phyloP scores from a whole-genome alignment of 2,329 filamentous ascomycete species.

The Neonectria hederae region DNA sequence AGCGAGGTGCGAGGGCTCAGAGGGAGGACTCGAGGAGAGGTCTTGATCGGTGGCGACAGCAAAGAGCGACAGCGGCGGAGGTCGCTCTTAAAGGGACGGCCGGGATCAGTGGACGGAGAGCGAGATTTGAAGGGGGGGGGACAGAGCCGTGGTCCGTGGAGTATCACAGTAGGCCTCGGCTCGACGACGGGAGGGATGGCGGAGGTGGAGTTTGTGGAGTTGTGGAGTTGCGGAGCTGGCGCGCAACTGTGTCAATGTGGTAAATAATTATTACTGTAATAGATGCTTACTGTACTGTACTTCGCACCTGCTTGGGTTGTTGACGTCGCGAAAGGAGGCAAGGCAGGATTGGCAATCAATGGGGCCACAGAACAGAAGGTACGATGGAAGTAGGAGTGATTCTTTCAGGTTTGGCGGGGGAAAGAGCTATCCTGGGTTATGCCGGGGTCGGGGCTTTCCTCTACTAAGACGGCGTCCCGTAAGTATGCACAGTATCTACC shows the following conservation, averaged over 20 bases:
- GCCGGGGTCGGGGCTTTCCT: neutral
- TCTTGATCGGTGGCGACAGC: conserved; percentile 9
- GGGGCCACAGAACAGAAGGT: neutral
- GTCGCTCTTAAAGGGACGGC: conserved; percentile 9
- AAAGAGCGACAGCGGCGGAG: conserved; percentile 1
- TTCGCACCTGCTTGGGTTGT: too few relatives aligned
- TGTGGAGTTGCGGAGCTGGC: conserved; percentile 9
- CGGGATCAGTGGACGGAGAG: neutral
- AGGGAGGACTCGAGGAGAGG: conserved; percentile 10
- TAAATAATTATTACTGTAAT: neutral
- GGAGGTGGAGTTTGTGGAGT: conserved; percentile 21
- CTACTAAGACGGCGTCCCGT: too few relatives aligned
- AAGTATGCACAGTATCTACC: too few relatives aligned
- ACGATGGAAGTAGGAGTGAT: neutral
- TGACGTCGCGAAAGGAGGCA: neutral
- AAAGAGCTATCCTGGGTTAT: neutral
- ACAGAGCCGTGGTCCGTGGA: conserved; percentile 5
- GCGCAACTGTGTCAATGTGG: too few relatives aligned
- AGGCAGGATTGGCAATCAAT: neutral
- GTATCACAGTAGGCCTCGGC: conserved; percentile 16
- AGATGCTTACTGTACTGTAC: neutral
- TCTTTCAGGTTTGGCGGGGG: neutral
- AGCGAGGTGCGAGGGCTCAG: conserved; percentile 3
- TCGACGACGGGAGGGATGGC: conserved; percentile 21
- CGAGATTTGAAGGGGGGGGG: neutral